Conservation (phyloP, 2,329 filamentous ascomycete genomes). For the Colletotrichum sp. region DNA sequence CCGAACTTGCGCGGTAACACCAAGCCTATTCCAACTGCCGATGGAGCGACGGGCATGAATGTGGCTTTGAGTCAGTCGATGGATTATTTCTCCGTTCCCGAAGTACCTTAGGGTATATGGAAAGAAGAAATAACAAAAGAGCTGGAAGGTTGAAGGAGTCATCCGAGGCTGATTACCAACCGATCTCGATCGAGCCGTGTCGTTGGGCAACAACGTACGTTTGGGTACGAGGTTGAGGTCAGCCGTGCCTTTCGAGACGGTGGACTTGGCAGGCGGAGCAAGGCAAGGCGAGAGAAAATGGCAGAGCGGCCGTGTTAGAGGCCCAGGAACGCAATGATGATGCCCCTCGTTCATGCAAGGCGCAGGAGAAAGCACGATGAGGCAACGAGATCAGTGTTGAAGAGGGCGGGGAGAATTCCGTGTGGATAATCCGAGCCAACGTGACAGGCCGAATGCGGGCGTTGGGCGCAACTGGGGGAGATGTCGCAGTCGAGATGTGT, state of each 20-base stretch:
- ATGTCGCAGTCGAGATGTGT: background rate
- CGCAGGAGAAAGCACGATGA: conserved; percentile 14
- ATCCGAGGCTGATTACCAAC: background rate
- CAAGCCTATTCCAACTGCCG: background rate
- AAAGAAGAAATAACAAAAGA: background rate
- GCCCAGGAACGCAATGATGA: background rate
- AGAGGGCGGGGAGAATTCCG: conserved; percentile 6
- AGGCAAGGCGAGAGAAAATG: background rate
- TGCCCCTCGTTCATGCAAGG: conserved; percentile 19
- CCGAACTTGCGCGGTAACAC: background rate
- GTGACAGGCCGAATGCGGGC: background rate
- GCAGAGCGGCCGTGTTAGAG: background rate
- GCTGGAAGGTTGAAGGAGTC: background rate
- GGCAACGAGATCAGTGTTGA: conserved; percentile 8
- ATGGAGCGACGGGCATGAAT: background rate
- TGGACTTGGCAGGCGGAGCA: background rate
- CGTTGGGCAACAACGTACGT: conserved; percentile 13
- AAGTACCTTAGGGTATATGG: background rate
- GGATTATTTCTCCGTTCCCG: background rate
- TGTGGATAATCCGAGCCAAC: background rate
- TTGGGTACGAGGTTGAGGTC: conserved; percentile 16
- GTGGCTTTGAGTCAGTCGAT: conserved; percentile 15
- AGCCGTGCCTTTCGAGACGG: background rate
- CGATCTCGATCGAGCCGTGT: conserved; percentile 7
- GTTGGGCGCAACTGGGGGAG: background rate